Evolutionary conservation across 257 asterid species (phyloP), one percentile per base, ranked within the genome.

Genomic region (Plantago elongata): DNA sequence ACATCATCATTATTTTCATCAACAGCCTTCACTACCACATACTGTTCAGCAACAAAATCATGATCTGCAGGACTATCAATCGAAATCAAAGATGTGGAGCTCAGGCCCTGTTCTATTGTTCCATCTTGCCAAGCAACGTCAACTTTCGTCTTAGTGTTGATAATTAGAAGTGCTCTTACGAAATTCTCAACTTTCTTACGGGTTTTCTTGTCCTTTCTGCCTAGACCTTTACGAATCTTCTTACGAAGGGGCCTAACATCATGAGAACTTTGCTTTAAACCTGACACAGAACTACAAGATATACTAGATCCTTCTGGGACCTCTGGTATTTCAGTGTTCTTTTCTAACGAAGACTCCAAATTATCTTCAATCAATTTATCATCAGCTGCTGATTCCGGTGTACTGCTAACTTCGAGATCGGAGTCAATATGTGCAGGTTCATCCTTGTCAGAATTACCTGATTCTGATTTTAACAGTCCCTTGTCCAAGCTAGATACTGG

Each of bases 91-190:
- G 86, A 77, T 66, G 90, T 81, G 4, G 97, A 85, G 58, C 74
- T 81, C 75, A 88, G 51, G 46, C 78, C 83, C 34, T 60, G 74
- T 74, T 76, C 76, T 68, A 82, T 76, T n/a, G 77, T 78, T 63
- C 99, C 97, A 77, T 94, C 89, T 70, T 94, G 99, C 99, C 99
- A 94, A 51, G 84, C 91, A 68, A 94, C 90, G 68, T 84, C 92
- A 69, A 84, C 89, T 66, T 67, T 80, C 55, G 96, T 87, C 68
- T 70, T 77, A 13, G 90, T 84, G 72, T 94, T 85, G 75, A 72
- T 75, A 54, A 94, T 81, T 71, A 79, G 67, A 72, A 87, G 78
- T 44, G 99, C 97, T 74, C 89, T 83, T 71, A 90, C 96, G 71
- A 85, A 90, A 64, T 70, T 82, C 57, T 94, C 97, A 70, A 82